These are phyloP conservation scores for Sugiyamaella castrensis DNA, from an alignment of 1,139 yeast genomes.

Conservation along the genomic window DNA sequence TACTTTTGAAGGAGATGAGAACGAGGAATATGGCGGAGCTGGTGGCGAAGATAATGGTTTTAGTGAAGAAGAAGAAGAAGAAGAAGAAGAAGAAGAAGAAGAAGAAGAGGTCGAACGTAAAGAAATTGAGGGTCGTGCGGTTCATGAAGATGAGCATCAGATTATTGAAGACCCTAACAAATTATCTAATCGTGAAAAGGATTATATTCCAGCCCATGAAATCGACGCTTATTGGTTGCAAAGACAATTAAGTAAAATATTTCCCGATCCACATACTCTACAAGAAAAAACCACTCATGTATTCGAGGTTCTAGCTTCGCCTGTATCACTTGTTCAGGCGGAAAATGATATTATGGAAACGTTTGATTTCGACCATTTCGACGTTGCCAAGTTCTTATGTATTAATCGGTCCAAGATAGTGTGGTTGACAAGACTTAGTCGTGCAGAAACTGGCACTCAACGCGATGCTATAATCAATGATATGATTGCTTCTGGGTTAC, in stretches of 20 bases:
- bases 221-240: slow-evolving; percentile 55
- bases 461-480: slow-evolving; percentile 35
- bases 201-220: slow-evolving; percentile 32
- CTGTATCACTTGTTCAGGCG: slow-evolving; percentile 42
- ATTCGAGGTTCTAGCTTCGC: slow-evolving; percentile 38
- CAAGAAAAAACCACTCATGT: slow-evolving; percentile 38
- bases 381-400: slow-evolving; percentile 48
- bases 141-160: slow-evolving; percentile 30
- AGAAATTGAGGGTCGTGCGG: slow-evolving; percentile 23
- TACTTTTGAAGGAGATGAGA: slow-evolving; percentile 42
- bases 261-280: slow-evolving; percentile 41
- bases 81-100: slow-evolving; percentile 37
- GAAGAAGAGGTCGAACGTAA: slow-evolving; percentile 30
- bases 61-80: slow-evolving; percentile 31
- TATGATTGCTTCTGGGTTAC: slow-evolving; percentile 39
- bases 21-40: slow-evolving; percentile 36
- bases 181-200: slow-evolving; percentile 5
- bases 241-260: slow-evolving; percentile 40
- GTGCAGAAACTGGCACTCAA: slow-evolving; percentile 40
- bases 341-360: slow-evolving; percentile 53
- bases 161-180: neutral
- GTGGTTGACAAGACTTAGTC: slow-evolving; percentile 51
- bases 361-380: slow-evolving; percentile 51
- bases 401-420: slow-evolving; percentile 53
- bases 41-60: slow-evolving; percentile 34